Evolutionary conservation across 225 moss, liverwort and hornwort genomes (phyloP), one percentile per base, ranked within the genome.

Genomic region (Sphagnum contortum): DNA sequence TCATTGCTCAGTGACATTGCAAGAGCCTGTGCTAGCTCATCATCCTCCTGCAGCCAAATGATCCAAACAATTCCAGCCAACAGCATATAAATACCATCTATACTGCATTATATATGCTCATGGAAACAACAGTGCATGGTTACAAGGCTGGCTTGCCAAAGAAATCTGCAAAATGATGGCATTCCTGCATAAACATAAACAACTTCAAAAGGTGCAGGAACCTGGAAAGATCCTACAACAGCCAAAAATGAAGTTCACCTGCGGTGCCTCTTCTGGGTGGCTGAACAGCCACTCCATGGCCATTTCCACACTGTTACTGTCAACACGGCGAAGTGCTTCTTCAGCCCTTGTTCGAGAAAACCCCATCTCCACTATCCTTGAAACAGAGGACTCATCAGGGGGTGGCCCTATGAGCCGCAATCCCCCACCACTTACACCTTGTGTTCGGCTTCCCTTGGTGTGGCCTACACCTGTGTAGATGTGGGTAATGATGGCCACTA

Each of bases 201-300:
- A 0, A 29, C 29, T 29, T 29, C 29, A 29, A 29, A 29, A 29
- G 29, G 29, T 29, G 29, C 29, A 29, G 29, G 29, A 29, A 29
- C 29, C 29, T 29, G 29, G 29, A 29, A 29, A 29, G 29, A 29
- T 29, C 29, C 29, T 29, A 29, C 29, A 29, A 29, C 29, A 29
- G 29, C 29, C 29, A 29, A 29, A 29, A 29, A 29, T 29, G 29
- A 29, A 0, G 29, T 29, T 71, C 70, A 85, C 85, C 85, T 91
- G 94, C 7, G 79, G 82, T 70, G 88, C 77, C 71, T 89, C 91
- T 68, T 95, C 94, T 3, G 94, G 86, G 72, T 91, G 94, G 65
- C 81, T 91, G 64, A 91, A 91, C 59, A 95, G 68, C 94, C 94
- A 95, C 72, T 95, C 94, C 57, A 84, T 88, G 62, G 94, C 94